phyloP scores from a whole-genome alignment of 1,284 basidiomycete genomes.

The Ustanciosporium gigantosporum region DNA sequence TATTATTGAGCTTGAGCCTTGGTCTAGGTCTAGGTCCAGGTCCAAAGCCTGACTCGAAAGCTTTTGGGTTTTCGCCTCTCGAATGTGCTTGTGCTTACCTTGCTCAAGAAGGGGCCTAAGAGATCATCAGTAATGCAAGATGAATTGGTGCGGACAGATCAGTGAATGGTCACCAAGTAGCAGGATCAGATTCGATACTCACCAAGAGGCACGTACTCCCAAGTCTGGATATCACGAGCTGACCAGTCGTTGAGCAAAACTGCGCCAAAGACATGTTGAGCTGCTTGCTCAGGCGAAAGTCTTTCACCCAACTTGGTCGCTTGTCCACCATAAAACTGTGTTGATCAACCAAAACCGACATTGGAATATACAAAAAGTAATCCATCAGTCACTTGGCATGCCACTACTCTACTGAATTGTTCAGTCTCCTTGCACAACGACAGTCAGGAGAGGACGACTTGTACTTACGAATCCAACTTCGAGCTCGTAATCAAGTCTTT shows the following conservation, averaged over 20 bases:
- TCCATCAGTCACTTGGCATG: too few species aligned
- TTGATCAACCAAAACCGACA: not conserved
- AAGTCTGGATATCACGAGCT: slow-evolving; percentile 39
- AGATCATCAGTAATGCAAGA: not conserved
- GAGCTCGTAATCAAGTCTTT: slow-evolving; percentile 45
- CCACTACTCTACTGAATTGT: too few species aligned
- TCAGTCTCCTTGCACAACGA: too few species aligned
- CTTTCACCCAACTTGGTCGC: slow-evolving; percentile 23
- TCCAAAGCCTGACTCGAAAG: too few species aligned
- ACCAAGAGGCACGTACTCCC: slow-evolving; percentile 40
- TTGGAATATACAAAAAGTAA: too few species aligned
- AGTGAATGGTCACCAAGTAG: too few species aligned
- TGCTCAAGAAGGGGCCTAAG: slow-evolving; percentile 22
- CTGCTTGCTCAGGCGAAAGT: slow-evolving; percentile 20
- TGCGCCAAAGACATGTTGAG: slow-evolving; percentile 36
- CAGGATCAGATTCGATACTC: not conserved
- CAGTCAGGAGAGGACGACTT: too few species aligned
- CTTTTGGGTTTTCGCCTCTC: too few species aligned
- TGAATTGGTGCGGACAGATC: too few species aligned
- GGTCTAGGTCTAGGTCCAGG: too few species aligned
- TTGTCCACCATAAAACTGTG: slow-evolving; percentile 27
- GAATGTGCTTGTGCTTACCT: slow-evolving; percentile 2
- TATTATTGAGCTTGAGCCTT: too few species aligned
- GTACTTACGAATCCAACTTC: slow-evolving; percentile 40
- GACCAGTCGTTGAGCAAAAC: slow-evolving; percentile 52